A percentile compares a stretch with the other conserved stretches of the same genome.
Evolutionary conservation across 345 rosid species (phyloP).

Genomic region (Microthlaspi erraticum): DNA sequence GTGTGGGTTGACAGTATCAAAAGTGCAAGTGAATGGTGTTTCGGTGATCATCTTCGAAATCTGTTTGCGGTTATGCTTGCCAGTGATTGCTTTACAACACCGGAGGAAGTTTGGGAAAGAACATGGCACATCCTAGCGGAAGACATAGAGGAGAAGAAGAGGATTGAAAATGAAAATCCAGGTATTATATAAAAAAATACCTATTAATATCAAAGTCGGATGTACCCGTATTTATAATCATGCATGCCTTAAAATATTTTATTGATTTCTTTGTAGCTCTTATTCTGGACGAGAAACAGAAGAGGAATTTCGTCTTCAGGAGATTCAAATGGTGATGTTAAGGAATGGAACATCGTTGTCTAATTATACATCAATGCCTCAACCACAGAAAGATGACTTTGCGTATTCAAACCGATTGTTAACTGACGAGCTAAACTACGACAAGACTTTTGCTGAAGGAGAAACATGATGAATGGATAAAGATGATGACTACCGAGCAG

Average conservation of each 20-base stretch:
- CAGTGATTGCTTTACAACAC: neutral
- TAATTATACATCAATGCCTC: neutral
- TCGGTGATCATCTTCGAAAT: neutral
- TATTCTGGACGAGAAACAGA: no score
- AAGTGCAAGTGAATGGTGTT: neutral
- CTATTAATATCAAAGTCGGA: no score
- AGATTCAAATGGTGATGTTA: no score
- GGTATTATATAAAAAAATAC: no score
- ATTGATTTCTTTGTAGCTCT: no score
- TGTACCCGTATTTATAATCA: no score
- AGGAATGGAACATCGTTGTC: no score
- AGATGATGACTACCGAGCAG: neutral
- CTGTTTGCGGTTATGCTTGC: neutral
- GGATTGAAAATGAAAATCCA: neutral
- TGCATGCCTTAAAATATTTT: no score
- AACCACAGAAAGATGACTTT: neutral
- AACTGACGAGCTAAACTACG: neutral
- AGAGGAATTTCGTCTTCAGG: no score
- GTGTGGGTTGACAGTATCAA: neutral
- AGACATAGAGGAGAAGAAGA: neutral
- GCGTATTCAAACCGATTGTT: neutral
- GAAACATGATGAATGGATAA: neutral
- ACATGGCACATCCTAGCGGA: neutral
- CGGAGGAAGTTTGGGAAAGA: neutral
- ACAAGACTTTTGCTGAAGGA: accelerated